Evolutionary conservation across 345 rosid species (phyloP).

Genomic region (Sisymbrium irio): DNA sequence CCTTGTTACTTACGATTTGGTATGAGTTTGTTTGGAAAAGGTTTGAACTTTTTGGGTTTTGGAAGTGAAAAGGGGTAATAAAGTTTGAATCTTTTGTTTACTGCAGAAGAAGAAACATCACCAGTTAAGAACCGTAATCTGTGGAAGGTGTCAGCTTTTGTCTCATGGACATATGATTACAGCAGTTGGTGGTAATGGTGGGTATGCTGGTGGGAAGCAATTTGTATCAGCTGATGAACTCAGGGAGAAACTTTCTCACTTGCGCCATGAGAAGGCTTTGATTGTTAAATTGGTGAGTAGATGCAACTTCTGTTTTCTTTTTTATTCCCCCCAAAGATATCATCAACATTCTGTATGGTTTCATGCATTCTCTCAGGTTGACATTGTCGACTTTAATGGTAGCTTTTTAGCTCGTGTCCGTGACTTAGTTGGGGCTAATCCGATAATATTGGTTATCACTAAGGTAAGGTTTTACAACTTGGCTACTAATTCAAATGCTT

Average conservation of each 20-base stretch:
- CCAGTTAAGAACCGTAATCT: constrained; percentile 84
- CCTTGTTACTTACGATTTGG: constrained; percentile 66
- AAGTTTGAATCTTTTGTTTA: background rate
- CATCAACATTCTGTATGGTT: background rate
- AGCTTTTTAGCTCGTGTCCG: constrained; percentile 90
- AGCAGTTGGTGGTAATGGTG: constrained; percentile 97
- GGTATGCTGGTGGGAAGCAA: constrained; percentile 89
- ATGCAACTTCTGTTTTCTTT: background rate
- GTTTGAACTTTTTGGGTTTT: background rate
- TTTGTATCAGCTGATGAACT: constrained; percentile 85
- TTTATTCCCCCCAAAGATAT: background rate
- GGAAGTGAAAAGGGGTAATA: background rate
- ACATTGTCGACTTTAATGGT: constrained; percentile 93
- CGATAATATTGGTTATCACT: constrained; percentile 82
- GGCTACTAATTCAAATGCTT: background rate
- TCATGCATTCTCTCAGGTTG: constrained; percentile 53
- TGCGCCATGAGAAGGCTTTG: constrained; percentile 74
- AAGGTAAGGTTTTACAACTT: constrained; percentile 45
- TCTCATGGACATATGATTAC: constrained; percentile 98
- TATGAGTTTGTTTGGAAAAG: constrained; percentile 7
- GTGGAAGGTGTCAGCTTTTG: constrained; percentile 86
- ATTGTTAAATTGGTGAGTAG: constrained; percentile 73
- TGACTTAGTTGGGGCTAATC: constrained; percentile 90
- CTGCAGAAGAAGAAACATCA: constrained; percentile 92
- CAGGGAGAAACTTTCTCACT: constrained; percentile 77